Base-by-base conservation (phyloP, 106 monocot genomes). In the Dendrobium catenatum region DNA sequence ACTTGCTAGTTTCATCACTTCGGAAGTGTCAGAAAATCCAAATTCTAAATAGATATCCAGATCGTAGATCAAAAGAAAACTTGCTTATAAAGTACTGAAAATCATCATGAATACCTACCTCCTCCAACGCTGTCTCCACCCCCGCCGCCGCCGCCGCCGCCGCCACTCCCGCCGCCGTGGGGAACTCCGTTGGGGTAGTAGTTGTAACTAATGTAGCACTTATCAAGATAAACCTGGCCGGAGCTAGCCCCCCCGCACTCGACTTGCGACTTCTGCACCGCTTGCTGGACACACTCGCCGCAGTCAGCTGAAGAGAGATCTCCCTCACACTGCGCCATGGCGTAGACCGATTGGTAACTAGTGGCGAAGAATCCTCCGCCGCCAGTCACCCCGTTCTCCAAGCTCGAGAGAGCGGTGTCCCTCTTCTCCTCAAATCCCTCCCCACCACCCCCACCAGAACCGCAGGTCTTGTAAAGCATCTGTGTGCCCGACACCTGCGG, bases 241-340 rank as follows among this genome's bases (percentile, higher is more conserved):
- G 90, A 87, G 82, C 74, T 75, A 13, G 93, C 89, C 26, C 91
- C 91, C 13, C 95, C 99, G 82, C 99, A 99, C 87, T 99, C 98
- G 29, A 95, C 95, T 88, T 99, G 88, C 33, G 87, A 87, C 87
- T 90, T 93, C 90, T 99, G 99, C 51, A 93, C 93, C 6, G 99
- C 95, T 82, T 95, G 85, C 42, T 88, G 42, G 2, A 93, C 90
- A 79, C 99, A 99, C 59, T 91, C 83, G 13, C 86, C 88, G 78
- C 99, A 95, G 79, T 95, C 93, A 2, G 84, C 82, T 0, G 77
- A 66, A 40, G 93, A 93, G 58, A 99, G 85, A 55, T 95, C 99
- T 44, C 99, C 95, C 79, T 99, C 93, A 79, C 99, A 99, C 82
- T 99, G 99, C 17, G 95, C 95, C 99, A 99, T 91, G 24, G 93